A percentile compares a stretch with the other conserved stretches of the same genome.
Evolutionary conservation across 805 yeast species (phyloP).

Genomic region (Citeromyces nyonsensis): DNA sequence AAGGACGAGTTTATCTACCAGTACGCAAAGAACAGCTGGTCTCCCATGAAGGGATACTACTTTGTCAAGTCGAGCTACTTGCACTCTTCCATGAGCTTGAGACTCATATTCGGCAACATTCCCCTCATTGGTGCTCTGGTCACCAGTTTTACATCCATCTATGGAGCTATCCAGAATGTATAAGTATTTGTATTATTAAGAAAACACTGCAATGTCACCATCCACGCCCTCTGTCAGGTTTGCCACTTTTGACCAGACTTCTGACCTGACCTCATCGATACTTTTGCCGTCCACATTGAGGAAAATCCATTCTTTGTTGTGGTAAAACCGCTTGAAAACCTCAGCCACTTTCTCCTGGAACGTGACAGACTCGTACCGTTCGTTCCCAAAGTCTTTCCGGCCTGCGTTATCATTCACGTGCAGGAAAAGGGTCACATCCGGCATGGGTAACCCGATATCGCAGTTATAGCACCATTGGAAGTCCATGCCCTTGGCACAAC

Average conservation of each 20-base stretch:
- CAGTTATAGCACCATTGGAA: conserved; percentile 69
- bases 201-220: conserved; percentile 1
- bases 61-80: conserved; percentile 15
- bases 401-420: conserved; percentile 32
- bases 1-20: conserved; percentile 15
- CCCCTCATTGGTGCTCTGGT: conserved; percentile 29
- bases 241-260: conserved; percentile 22
- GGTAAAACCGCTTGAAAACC: conserved; percentile 33
- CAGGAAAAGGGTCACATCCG: conserved; percentile 73
- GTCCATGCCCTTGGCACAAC: conserved; percentile 69
- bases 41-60: conserved; percentile 7
- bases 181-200: conserved; percentile 4
- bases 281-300: conserved; percentile 44
- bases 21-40: conserved; percentile 13
- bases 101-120: conserved; percentile 28
- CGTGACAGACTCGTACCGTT: conserved; percentile 64
- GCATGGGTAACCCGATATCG: conserved; percentile 73
- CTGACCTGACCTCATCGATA: conserved; percentile 36
- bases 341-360: conserved; percentile 63
- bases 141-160: conserved; percentile 28
- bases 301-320: conserved; percentile 19
- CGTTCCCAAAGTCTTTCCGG: conserved; percentile 86
- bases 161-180: conserved; percentile 15
- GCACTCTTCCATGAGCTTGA: conserved; percentile 21
- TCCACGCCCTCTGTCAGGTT: conserved; percentile 6